Evolutionary conservation across 2,329 filamentous ascomycete species (phyloP).

Genomic region (Sarocladium strictum): DNA sequence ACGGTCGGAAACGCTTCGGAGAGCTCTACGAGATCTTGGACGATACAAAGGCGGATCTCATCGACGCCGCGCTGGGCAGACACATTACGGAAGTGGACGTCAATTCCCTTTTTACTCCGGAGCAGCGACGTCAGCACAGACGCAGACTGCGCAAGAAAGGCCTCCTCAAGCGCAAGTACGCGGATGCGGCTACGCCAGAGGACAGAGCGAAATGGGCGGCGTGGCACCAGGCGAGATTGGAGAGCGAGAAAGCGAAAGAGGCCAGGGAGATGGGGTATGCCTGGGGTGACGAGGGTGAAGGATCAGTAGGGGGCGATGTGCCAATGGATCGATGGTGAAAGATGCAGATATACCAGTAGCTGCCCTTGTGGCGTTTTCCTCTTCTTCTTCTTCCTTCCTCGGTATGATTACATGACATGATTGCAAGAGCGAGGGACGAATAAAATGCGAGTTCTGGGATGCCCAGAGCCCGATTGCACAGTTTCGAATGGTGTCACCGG

Average conservation of each 20-base stretch:
- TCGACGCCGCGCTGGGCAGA: slow-evolving; percentile 38
- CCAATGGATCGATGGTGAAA: not conserved
- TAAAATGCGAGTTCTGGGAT: not conserved
- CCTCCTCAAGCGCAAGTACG: slow-evolving; percentile 26
- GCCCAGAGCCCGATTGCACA: not conserved
- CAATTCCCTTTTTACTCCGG: slow-evolving; percentile 33
- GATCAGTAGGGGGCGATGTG: slow-evolving; percentile 20
- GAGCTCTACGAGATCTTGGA: slow-evolving; percentile 35
- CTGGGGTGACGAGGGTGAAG: slow-evolving; percentile 25
- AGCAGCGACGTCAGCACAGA: slow-evolving; percentile 41
- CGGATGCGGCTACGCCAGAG: slow-evolving; percentile 26
- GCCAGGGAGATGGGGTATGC: slow-evolving; percentile 35
- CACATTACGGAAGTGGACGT: slow-evolving; percentile 40
- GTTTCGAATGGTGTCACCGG: not conserved
- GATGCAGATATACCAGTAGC: not conserved
- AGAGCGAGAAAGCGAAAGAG: slow-evolving; percentile 33
- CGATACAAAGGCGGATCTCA: slow-evolving; percentile 42
- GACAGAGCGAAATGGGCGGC: slow-evolving; percentile 36
- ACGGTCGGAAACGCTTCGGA: slow-evolving; percentile 34
- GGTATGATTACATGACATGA: slow-evolving; percentile 5
- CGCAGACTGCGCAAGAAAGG: slow-evolving; percentile 46
- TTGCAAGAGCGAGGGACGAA: not conserved
- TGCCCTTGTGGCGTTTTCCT: not conserved
- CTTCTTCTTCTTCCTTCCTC: not conserved
- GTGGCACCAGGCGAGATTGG: slow-evolving; percentile 36